A percentile compares a stretch with the other conserved stretches of the same genome.
These are phyloP conservation scores for Gastrolobium bilobum DNA, from an alignment of 306 rosid species.

Conservation along the genomic window DNA sequence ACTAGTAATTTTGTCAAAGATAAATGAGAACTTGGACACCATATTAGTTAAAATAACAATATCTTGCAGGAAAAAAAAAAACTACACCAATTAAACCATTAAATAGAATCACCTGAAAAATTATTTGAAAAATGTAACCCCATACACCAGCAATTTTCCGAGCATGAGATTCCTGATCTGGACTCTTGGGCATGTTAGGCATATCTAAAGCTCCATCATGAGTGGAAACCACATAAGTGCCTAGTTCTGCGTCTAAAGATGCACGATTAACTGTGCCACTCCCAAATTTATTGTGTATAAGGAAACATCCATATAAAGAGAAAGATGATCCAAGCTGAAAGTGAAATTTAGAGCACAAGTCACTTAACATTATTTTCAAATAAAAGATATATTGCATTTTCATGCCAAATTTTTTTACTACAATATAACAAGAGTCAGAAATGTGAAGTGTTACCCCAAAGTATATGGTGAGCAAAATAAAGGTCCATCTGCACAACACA, in stretches of 20 bases:
- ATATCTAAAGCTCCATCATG: conserved; percentile 45
- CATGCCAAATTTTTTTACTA: background rate
- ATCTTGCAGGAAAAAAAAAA: background rate
- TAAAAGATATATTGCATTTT: conserved; percentile 1
- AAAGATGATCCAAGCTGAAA: conserved; percentile 74
- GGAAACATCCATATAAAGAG: conserved; percentile 72
- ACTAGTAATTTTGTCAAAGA: background rate
- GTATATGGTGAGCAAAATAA: conserved; percentile 81
- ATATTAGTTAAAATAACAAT: conserved; percentile 4
- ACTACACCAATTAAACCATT: background rate
- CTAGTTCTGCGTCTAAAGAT: conserved; percentile 61
- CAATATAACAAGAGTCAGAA: conserved; percentile 33
- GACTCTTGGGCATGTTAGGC: conserved; percentile 55
- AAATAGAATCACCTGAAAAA: conserved; percentile 75
- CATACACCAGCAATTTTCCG: conserved; percentile 61
- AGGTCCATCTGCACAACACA: conserved; percentile 84
- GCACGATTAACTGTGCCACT: conserved; percentile 45
- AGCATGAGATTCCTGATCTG: conserved; percentile 43
- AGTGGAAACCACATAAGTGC: conserved; percentile 59
- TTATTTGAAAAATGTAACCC: conserved; percentile 77
- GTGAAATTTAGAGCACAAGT: conserved; percentile 43
- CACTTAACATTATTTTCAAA: background rate
- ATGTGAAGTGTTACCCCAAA: conserved; percentile 76
- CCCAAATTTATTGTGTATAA: conserved; percentile 38
- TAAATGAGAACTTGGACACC: background rate